Percentiles rank a stretch among this genome's conserved stretches.
Evolutionary conservation across 148 eudicot species (phyloP).

Genomic region (Chenopodium berlandieri): DNA sequence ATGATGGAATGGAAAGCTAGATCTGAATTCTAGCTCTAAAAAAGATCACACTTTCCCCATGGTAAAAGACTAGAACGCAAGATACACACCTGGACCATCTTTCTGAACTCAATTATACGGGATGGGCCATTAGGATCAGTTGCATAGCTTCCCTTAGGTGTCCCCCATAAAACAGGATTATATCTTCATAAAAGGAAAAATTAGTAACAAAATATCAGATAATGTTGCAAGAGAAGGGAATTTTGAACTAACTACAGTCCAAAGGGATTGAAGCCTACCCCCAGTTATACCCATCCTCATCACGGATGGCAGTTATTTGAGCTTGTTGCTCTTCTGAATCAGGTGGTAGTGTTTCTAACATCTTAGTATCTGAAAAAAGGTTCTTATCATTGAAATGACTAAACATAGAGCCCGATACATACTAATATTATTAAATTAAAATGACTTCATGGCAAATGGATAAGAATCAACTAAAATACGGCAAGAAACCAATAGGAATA

Average conservation of each 20-base stretch:
- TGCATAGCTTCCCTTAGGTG: conserved; percentile 99
- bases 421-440: neutral
- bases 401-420: neutral
- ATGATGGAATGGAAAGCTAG: neutral
- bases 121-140: conserved; percentile 73
- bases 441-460: neutral
- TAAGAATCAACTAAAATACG: neutral
- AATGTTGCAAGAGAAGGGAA: neutral
- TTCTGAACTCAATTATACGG: conserved; percentile 79
- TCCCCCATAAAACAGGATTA: conserved; percentile 95
- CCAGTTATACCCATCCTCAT: conserved; percentile 94
- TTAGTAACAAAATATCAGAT: conserved; percentile 19
- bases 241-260: neutral
- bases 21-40: conserved; percentile 1
- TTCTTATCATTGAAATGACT: conserved; percentile 2
- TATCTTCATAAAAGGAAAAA: conserved; percentile 40
- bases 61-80: neutral
- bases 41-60: neutral
- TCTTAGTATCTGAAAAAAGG: conserved; percentile 47
- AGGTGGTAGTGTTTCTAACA: conserved; percentile 67
- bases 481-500: neutral
- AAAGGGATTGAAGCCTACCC: conserved; percentile 49
- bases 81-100: conserved; percentile 80
- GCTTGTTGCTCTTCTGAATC: conserved; percentile 97
- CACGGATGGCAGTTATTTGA: conserved; percentile 67